phyloP scores from a whole-genome alignment of 495 filamentous ascomycete species.

The Penicillium steckii region DNA sequence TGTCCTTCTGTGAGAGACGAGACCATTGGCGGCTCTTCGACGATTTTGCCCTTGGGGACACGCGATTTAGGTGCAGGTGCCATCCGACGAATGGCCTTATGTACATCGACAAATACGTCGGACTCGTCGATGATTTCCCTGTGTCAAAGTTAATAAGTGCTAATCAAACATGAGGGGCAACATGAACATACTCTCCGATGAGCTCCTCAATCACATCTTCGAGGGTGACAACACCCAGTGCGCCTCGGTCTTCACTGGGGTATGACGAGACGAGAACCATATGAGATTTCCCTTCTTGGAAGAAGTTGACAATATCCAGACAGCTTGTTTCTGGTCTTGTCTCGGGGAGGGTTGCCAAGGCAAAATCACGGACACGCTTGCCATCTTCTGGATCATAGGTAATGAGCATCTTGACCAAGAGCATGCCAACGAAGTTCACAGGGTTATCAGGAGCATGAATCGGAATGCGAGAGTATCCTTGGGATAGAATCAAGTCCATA shows the following conservation, averaged over 20 bases:
- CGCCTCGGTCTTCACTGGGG: conserved; percentile 84
- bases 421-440: conserved; percentile 92
- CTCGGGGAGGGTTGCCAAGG: conserved; percentile 90
- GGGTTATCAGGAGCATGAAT: conserved; percentile 84
- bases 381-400: conserved; percentile 96
- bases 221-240: conserved; percentile 88
- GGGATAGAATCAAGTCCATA: conserved; percentile 88
- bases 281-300: conserved; percentile 98
- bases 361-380: conserved; percentile 81
- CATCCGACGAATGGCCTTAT: conserved; percentile 90
- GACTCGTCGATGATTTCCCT: conserved; percentile 85
- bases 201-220: conserved; percentile 98
- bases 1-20: conserved; percentile 27
- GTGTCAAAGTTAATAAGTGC: background rate
- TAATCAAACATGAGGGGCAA: conserved; percentile 26
- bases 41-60: conserved; percentile 57
- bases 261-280: conserved; percentile 95
- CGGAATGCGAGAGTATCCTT: conserved; percentile 93
- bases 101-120: conserved; percentile 93
- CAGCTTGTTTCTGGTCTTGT: conserved; percentile 94
- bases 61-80: conserved; percentile 62
- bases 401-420: conserved; percentile 96
- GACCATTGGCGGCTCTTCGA: conserved; percentile 44
- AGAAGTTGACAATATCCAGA: conserved; percentile 97
- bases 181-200: conserved; percentile 81